Conservation (phyloP, 2,329 filamentous ascomycete species). For the Diplodia sapinea region DNA sequence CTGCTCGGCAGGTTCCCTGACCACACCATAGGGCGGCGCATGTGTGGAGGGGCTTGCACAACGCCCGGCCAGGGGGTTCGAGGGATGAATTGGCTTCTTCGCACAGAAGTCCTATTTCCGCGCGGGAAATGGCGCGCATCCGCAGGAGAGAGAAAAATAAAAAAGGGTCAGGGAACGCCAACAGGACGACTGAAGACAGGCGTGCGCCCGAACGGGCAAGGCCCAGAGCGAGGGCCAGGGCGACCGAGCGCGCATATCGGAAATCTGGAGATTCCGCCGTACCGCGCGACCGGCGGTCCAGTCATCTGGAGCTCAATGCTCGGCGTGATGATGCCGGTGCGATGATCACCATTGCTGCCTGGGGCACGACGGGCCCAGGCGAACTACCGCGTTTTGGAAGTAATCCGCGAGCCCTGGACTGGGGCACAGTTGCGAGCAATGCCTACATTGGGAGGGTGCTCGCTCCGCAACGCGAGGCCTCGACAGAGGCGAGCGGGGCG, state of each 20-base stretch:
- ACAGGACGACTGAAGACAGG: background rate
- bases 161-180: constrained; percentile 7
- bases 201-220: constrained; percentile 5
- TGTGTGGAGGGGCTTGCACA: constrained; percentile 17
- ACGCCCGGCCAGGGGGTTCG: constrained; percentile 14
- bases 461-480: background rate
- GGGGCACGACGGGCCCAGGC: constrained; percentile 19
- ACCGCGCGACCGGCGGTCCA: constrained; percentile 18
- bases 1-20: constrained; percentile 13
- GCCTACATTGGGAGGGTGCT: background rate
- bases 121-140: constrained; percentile 10
- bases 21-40: background rate
- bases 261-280: constrained; percentile 26
- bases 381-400: constrained; percentile 20
- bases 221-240: background rate
- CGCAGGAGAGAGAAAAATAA: background rate
- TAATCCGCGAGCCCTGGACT: constrained; percentile 9
- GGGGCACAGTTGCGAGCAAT: constrained; percentile 10
- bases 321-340: constrained; percentile 21
- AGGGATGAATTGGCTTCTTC: constrained; percentile 23
- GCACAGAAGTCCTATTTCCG: constrained; percentile 6
- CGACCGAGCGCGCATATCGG: constrained; percentile 12
- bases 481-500: background rate
- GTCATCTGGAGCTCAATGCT: constrained; percentile 13
- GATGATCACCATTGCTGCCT: constrained; percentile 27